phyloP scores from a whole-genome alignment of 306 rosid genomes.

The Vicia faba region DNA sequence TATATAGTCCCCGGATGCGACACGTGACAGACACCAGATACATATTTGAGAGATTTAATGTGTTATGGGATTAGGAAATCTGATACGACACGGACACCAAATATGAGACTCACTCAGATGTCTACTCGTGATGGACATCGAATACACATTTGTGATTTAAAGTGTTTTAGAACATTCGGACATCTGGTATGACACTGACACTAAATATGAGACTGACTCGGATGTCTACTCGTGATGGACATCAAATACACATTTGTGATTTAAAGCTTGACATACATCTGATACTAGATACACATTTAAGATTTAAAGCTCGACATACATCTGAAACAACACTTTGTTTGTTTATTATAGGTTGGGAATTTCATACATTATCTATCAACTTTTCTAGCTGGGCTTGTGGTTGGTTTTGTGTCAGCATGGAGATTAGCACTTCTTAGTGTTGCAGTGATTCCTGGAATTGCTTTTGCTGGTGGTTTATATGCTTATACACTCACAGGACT shows the following conservation, averaged over 20 bases:
- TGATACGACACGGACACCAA: too few relatives aligned
- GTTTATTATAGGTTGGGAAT: constrained; percentile 72
- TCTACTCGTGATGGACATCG: too few relatives aligned
- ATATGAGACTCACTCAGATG: too few relatives aligned
- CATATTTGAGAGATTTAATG: not conserved
- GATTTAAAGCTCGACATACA: too few relatives aligned
- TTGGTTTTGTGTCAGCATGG: constrained; percentile 99
- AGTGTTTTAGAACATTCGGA: too few relatives aligned
- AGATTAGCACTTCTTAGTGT: constrained; percentile 89
- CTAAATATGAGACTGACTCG: too few relatives aligned
- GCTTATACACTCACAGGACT: constrained; percentile 97
- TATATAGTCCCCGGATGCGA: not conserved
- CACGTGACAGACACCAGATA: not conserved
- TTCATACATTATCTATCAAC: constrained; percentile 98
- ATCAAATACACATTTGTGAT: not conserved
- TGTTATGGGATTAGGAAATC: too few relatives aligned
- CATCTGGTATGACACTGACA: not conserved
- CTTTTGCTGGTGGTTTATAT: constrained; percentile 96
- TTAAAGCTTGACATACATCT: too few relatives aligned
- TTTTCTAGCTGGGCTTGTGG: constrained; percentile 95
- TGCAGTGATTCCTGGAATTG: constrained; percentile 97
- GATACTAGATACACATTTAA: too few relatives aligned
- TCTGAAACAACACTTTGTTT: too few relatives aligned
- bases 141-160: too few relatives aligned
- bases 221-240: not conserved